Evolutionary conservation across 2,329 filamentous ascomycete species (phyloP), one percentile per base, ranked within the genome.

Genomic region (Sporothrix humicola): DNA sequence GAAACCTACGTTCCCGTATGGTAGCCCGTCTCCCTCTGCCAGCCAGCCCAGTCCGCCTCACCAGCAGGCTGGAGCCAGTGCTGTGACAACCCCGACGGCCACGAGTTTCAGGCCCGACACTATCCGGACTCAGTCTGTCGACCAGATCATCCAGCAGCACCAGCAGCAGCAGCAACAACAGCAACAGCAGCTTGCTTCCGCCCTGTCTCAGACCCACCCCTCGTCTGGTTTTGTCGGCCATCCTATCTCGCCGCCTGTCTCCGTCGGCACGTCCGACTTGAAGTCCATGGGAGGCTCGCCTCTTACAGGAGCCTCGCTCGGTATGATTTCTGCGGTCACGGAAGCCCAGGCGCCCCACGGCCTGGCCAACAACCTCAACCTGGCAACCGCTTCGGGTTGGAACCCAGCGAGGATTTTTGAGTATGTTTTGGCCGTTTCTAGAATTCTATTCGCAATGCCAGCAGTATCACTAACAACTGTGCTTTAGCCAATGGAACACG

Each of bases 401-500:
- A 97, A 97, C 79, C 95, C 94, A 31, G 89, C 92, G 46, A 89
- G 92, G 74, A 94, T 97, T 77, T 95, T 97, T 87, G 93, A 95
- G 94, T 97, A 88, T 87, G 93, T 88, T 48, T 44, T 46, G 7
- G 20, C 37, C 4, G 26, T n/a, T 69, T 52, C 10, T 42, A 1
- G 23, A 23, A 61, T 26, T 5, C 7, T 50, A 26, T 6, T 20
- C 12, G 15, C 12, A 23, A 10, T 26, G 8, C 9, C 31, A 3
- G 26, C 13, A n/a, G 17, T 3, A n/a, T 13, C 42, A 7, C 31
- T 56, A 10, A 42, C 70, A 20, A 52, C 20, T n/a, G 1, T 9
- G 2, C n/a, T 13, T 23, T 48, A 97, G 95, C 82, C 94, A 97
- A 85, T 98, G 95, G 95, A 95, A 97, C 82, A 91, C 92, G 79